A percentile compares a stretch with the other conserved stretches of the same genome.
Evolutionary conservation across 2,329 filamentous ascomycete species (phyloP).

Genomic region (Colletotrichum liaoningense): DNA sequence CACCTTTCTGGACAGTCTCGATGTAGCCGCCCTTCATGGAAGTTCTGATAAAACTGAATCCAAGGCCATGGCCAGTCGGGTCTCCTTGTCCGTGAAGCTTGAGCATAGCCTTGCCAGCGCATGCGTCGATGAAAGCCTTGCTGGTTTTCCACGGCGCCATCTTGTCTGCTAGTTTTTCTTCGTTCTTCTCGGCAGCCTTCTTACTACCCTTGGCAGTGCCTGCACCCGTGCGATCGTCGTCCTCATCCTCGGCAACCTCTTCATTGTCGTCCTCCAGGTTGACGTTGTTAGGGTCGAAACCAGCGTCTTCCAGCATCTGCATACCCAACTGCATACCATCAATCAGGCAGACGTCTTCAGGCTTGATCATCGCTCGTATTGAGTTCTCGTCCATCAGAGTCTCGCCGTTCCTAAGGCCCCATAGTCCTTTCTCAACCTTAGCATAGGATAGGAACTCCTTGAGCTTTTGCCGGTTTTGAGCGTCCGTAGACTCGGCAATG

Average conservation of each 20-base stretch:
- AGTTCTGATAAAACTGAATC: constrained; percentile 96
- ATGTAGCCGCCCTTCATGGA: constrained; percentile 98
- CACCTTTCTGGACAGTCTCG: constrained; percentile 75
- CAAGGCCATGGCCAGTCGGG: constrained; percentile 91
- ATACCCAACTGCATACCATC: constrained; percentile 97
- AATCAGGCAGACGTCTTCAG: constrained; percentile 93
- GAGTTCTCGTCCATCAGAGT: constrained; percentile 82
- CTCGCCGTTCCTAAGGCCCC: constrained; percentile 81
- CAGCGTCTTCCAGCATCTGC: constrained; percentile 90
- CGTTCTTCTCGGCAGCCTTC: constrained; percentile 62
- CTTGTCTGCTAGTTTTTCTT: constrained; percentile 85
- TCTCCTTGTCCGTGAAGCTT: constrained; percentile 94
- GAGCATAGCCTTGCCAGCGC: constrained; percentile 95
- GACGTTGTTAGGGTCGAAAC: constrained; percentile 77
- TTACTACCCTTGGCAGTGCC: constrained; percentile 51
- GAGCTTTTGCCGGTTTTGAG: constrained; percentile 95
- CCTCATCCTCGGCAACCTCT: constrained; percentile 60
- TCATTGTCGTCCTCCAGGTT: constrained; percentile 75
- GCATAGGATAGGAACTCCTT: constrained; percentile 96
- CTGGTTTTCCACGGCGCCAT: constrained; percentile 97
- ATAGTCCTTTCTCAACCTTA: constrained; percentile 84
- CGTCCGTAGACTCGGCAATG: constrained; percentile 91
- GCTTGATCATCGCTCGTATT: constrained; percentile 89
- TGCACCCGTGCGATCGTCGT: constrained; percentile 50
- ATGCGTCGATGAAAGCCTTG: constrained; percentile 95